Percentiles rank a stretch among this genome's conserved stretches.
Conservation (phyloP, 1,139 yeast genomes). For the Saccharomyces hybrid region DNA sequence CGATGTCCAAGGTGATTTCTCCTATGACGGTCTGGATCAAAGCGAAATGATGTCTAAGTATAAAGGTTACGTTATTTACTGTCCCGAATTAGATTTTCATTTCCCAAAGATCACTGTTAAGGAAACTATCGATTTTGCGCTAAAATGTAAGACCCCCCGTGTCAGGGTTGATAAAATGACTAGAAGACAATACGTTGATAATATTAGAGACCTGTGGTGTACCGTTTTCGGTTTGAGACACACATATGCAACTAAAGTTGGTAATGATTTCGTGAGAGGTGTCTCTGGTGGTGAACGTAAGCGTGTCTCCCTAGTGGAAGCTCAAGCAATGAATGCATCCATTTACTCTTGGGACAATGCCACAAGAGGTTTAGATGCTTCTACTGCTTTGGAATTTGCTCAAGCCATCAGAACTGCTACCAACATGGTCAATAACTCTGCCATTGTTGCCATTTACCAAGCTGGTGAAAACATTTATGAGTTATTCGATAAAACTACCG, state of each 20-base stretch:
- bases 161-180: conserved; percentile 43
- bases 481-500: conserved; percentile 57
- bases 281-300: conserved; percentile 62
- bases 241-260: conserved; percentile 49
- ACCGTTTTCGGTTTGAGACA: conserved; percentile 54
- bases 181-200: conserved; percentile 42
- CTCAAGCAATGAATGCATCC: conserved; percentile 49
- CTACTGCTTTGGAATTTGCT: conserved; percentile 61
- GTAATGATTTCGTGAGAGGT: conserved; percentile 55
- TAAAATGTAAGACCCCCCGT: conserved; percentile 54
- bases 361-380: conserved; percentile 72
- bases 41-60: conserved; percentile 42
- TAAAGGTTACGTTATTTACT: conserved; percentile 49
- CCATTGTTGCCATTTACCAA: conserved; percentile 57
- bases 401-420: conserved; percentile 57
- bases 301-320: conserved; percentile 58
- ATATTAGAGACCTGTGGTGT: conserved; percentile 44
- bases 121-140: conserved; percentile 54
- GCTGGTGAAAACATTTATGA: conserved; percentile 61
- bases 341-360: conserved; percentile 69
- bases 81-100: conserved; percentile 56
- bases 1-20: conserved; percentile 39
- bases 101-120: conserved; percentile 59
- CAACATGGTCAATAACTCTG: conserved; percentile 46
- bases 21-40: conserved; percentile 47